A percentile compares a stretch with the other conserved stretches of the same genome.
Evolutionary conservation across 768 basidiomycete genomes (phyloP).

Genomic region (Auricularia cornea): DNA sequence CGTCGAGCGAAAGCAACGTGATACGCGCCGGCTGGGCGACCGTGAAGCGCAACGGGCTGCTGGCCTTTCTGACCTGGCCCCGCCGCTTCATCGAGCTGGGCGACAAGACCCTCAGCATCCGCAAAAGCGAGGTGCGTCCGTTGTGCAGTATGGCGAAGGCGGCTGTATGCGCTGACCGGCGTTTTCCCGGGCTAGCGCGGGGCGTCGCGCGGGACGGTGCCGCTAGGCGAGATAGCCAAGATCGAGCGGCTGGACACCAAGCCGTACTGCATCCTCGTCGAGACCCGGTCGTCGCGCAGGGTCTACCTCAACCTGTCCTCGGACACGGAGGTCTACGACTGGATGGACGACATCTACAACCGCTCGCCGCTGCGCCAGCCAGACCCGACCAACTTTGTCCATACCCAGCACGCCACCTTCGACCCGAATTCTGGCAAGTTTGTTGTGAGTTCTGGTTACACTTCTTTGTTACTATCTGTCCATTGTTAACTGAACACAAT

Average conservation of each 20-base stretch:
- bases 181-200: not conserved
- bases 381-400: not conserved
- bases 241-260: not conserved
- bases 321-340: not conserved
- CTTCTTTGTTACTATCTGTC: too few species aligned
- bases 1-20: not conserved
- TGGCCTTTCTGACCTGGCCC: not conserved
- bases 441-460: too few species aligned
- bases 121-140: not conserved
- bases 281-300: not conserved
- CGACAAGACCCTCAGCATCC: not conserved
- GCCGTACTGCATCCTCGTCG: conserved; percentile 1
- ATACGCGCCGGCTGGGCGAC: not conserved
- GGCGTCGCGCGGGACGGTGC: not conserved
- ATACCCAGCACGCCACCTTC: not conserved
- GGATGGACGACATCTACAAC: not conserved
- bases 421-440: not conserved
- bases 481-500: not conserved
- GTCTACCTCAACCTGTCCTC: not conserved
- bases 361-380: not conserved
- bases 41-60: not conserved
- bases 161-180: too few species aligned
- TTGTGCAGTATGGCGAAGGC: too few species aligned
- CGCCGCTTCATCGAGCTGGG: not conserved
- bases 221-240: not conserved